Evolutionary conservation across 495 filamentous ascomycete species (phyloP).

Genomic region (Hyaloscypha variabilis): DNA sequence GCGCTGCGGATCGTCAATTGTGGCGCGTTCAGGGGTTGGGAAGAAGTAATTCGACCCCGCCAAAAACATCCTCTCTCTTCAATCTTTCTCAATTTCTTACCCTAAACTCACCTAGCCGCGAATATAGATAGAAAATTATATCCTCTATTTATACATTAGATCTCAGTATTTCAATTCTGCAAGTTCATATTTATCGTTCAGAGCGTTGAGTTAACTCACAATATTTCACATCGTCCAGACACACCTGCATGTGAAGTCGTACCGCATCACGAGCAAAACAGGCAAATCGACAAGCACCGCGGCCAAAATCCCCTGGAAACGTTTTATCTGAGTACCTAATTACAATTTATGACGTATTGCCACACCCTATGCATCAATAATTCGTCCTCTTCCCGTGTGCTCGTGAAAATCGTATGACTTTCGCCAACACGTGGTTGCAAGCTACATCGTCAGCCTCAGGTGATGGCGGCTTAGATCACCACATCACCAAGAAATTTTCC

Average conservation of each 20-base stretch:
- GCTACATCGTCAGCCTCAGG: conserved; percentile 2
- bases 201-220: neutral
- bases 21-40: neutral
- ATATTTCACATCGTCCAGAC: neutral
- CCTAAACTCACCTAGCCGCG: neutral
- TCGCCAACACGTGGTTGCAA: neutral
- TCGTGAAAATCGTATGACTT: neutral
- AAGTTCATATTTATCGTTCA: neutral
- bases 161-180: too few relatives aligned
- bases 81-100: neutral
- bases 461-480: neutral
- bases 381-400: neutral
- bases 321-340: neutral
- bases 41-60: neutral
- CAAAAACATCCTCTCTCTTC: neutral
- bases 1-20: neutral
- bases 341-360: neutral
- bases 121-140: too few relatives aligned
- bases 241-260: neutral
- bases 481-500: neutral
- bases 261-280: neutral
- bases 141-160: too few relatives aligned
- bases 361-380: neutral
- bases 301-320: neutral
- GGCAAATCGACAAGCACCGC: neutral